phyloP scores from a whole-genome alignment of 345 rosid genomes.

The Lepidium didymum region DNA sequence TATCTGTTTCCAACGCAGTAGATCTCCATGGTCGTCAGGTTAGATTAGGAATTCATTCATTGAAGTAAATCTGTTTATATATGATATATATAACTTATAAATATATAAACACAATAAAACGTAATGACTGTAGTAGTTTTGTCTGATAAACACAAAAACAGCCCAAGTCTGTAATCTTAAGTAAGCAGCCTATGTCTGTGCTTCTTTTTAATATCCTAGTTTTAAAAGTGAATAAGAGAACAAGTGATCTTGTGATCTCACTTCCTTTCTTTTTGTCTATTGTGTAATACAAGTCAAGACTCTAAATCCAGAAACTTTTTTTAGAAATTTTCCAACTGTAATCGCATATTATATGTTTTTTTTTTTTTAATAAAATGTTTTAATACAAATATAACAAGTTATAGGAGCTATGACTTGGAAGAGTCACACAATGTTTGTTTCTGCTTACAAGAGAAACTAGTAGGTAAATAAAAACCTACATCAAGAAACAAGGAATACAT shows the following conservation, averaged over 20 bases:
- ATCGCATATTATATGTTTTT: neutral
- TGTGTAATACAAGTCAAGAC: neutral
- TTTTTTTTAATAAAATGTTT: no score
- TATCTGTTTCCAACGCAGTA: conserved; percentile 37
- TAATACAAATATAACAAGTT: no score
- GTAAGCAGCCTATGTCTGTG: neutral
- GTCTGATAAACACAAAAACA: neutral
- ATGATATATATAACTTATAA: conserved; percentile 11
- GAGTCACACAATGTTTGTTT: no score
- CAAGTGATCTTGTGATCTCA: neutral
- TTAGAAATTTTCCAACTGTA: neutral
- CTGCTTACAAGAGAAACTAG: no score
- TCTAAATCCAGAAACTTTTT: neutral
- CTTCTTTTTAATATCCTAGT: neutral
- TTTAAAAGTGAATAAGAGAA: neutral
- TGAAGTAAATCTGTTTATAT: conserved; percentile 35
- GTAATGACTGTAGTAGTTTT: conserved; percentile 1
- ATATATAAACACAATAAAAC: neutral
- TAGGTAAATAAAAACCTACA: no score
- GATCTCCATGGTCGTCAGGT: conserved; percentile 25
- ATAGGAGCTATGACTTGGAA: no score
- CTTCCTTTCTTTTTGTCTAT: neutral
- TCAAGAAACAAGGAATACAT: no score
- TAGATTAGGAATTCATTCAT: conserved; percentile 52
- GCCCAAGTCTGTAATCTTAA: neutral